Percentiles rank a stretch among this genome's conserved stretches.
Conservation (phyloP, 176 grass and related monocot species). For the Raddia guianensis region DNA sequence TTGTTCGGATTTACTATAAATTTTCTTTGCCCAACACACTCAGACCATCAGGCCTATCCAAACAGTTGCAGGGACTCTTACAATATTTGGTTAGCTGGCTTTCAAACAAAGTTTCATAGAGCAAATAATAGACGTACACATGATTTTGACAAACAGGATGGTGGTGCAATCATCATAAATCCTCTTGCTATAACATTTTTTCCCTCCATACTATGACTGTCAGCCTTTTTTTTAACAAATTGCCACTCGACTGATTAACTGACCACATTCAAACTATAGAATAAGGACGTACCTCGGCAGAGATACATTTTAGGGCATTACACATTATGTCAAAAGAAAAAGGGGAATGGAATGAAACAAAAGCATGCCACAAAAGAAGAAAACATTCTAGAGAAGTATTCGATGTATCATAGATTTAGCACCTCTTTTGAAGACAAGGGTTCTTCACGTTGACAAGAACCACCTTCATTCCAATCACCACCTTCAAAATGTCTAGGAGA, state of each 20-base stretch:
- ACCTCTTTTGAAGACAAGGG: slow-evolving; percentile 66
- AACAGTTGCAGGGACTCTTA: not conserved
- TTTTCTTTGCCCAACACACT: not conserved
- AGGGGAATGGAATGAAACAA: not conserved
- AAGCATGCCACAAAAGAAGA: not conserved
- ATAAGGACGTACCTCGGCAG: not conserved
- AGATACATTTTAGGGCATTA: slow-evolving; percentile 14
- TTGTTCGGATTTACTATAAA: slow-evolving; percentile 7
- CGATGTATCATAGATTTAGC: not conserved
- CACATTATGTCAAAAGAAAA: not conserved
- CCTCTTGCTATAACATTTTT: not conserved
- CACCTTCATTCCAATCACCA: slow-evolving; percentile 87
- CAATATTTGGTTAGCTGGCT: not conserved
- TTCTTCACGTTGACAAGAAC: slow-evolving; percentile 61
- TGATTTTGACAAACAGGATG: slow-evolving; percentile 15
- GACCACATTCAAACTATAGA: not conserved
- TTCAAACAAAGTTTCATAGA: slow-evolving; percentile 13
- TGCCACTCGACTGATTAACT: not conserved
- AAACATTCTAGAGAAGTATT: slow-evolving; percentile 18
- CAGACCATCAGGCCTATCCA: not conserved
- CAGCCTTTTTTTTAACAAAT: not conserved
- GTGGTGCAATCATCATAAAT: not conserved
- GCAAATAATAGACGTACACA: not conserved
- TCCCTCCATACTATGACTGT: not conserved
- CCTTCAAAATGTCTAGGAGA: slow-evolving; percentile 96